These are phyloP conservation scores for Elongisporangium anandrum DNA, from an alignment of 352 stramenopile species.

Conservation along the genomic window DNA sequence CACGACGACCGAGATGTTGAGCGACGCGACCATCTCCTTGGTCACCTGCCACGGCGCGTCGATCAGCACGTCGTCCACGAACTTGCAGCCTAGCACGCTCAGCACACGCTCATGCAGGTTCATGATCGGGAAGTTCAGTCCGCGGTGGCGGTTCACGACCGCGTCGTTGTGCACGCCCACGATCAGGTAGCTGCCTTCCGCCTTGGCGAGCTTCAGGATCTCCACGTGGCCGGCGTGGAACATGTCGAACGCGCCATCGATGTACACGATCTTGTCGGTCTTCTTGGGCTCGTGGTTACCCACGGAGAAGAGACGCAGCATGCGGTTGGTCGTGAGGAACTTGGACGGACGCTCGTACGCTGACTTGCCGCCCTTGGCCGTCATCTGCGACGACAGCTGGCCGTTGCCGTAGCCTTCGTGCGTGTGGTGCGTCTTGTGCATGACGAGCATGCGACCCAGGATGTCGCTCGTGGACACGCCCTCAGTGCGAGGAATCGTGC, in stretches of 20 bases:
- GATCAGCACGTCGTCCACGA: conserved; percentile 98
- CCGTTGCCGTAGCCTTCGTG: conserved; percentile 77
- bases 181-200: conserved; percentile 94
- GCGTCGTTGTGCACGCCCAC: conserved; percentile 96
- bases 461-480: conserved; percentile 99
- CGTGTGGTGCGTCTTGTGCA: conserved; percentile 93
- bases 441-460: conserved; percentile 96
- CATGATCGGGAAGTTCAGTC: conserved; percentile 96
- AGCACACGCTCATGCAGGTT: conserved; percentile 98
- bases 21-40: conserved; percentile 94
- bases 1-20: conserved; percentile 82
- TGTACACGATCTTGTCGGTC: conserved; percentile 95
- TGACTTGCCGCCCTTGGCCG: conserved; percentile 30
- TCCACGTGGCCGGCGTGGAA: conserved; percentile 98
- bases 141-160: conserved; percentile 86
- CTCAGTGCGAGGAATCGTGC: conserved; percentile 94
- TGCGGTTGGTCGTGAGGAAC: conserved; percentile 95
- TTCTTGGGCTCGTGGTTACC: conserved; percentile 87
- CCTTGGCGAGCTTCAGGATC: conserved; percentile 92
- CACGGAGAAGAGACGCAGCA: conserved; percentile 91
- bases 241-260: conserved; percentile 98
- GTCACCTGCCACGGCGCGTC: conserved; percentile 95
- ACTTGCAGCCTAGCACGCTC: conserved; percentile 95
- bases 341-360: conserved; percentile 81
- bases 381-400: conserved; percentile 71